Base-by-base conservation (phyloP, 2,329 filamentous ascomycete genomes). In the Cryphonectria japonica region DNA sequence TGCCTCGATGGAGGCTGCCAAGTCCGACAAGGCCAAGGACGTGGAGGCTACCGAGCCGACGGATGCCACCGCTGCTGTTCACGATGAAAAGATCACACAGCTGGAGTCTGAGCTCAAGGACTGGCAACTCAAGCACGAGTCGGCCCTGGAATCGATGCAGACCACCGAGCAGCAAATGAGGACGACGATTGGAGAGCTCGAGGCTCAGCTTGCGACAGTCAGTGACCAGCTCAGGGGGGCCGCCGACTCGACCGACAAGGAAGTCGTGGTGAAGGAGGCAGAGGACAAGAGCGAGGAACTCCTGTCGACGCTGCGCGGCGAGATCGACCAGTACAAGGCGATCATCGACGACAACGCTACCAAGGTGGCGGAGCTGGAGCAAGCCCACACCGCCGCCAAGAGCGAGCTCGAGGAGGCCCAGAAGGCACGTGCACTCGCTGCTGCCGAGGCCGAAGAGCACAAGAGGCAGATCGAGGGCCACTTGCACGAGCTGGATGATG, bases 291-390 rank as follows among this genome's bases (percentile, higher is more conserved):
- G 93, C 72, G 83, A 91, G 71, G 84, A 87, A 50, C 82, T 91
- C 64, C 82, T 93, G 46, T 82, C 85, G 50, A 85, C 84, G 61
- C 82, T 98, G 59, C 92, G 92, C 73, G 86, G 82, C 71, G 91
- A 97, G 78, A 91, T 98, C 68, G 90, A 95, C 67, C 90, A 94
- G 78, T 94, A 97, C 82, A 95, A 93, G 82, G 83, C 86, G 3
- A 88, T 92, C 52, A 91, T 97, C 76, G 86, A 87, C 73, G 86
- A 84, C 74, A 93, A 95, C 76, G 85, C 89, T 16, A 79, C 86
- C 54, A 93, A 91, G 76, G 90, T 97, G 41, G 85, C 89, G 3
- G 88, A 92, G 74, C 85, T 97, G 19, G 94, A 97, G 80, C 83
- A 90, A 74, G 88, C 91, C 4, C 92, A 97, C 78, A 80, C 87